Percentiles rank a stretch among this genome's conserved stretches.
Evolutionary conservation across 2,329 filamentous ascomycete species (phyloP).

Genomic region (Fusarium drepaniforme): DNA sequence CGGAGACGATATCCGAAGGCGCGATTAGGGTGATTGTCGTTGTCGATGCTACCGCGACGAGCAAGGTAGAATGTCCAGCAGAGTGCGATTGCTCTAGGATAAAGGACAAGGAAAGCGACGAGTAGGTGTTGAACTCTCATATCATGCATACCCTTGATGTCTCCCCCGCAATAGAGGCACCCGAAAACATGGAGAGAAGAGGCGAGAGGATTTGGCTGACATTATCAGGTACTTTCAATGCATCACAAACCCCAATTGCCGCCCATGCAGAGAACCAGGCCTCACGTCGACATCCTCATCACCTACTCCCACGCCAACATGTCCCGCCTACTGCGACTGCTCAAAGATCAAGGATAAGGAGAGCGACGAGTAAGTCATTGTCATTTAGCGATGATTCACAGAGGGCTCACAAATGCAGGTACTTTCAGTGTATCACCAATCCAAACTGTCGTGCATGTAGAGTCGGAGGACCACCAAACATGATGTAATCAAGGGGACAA

Average conservation of each 20-base stretch:
- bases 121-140: constrained; percentile 26
- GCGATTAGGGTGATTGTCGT: constrained; percentile 38
- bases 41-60: constrained; percentile 19
- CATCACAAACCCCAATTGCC: constrained; percentile 42
- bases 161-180: background rate
- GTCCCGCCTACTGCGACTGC: constrained; percentile 39
- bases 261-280: constrained; percentile 37
- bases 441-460: constrained; percentile 42
- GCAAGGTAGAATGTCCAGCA: constrained; percentile 17
- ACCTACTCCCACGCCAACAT: constrained; percentile 3
- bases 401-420: constrained; percentile 37
- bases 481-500: background rate
- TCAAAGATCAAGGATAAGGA: constrained; percentile 40
- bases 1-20: constrained; percentile 27
- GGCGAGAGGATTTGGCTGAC: background rate
- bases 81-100: constrained; percentile 46
- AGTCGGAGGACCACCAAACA: background rate
- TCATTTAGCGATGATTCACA: background rate
- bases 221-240: constrained; percentile 45
- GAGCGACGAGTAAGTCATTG: constrained; percentile 43
- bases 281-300: constrained; percentile 20
- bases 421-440: constrained; percentile 52
- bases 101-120: constrained; percentile 40
- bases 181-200: background rate
- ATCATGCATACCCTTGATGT: background rate